Base-by-base conservation (phyloP, 2,329 filamentous ascomycete genomes). In the Fusarium ambrosium region DNA sequence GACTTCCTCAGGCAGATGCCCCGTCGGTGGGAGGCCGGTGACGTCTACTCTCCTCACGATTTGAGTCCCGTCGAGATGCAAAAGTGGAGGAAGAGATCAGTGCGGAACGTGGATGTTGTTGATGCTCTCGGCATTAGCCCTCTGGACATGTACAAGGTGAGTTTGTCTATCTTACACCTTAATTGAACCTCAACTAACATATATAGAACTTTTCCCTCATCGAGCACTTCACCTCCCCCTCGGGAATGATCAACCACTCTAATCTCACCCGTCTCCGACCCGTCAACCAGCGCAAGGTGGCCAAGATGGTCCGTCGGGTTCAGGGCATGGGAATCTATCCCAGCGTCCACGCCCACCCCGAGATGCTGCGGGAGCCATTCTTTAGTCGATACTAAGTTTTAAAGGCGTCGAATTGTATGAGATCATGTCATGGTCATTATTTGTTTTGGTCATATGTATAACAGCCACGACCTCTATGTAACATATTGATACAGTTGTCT, bases 291-390 rank as follows among this genome's bases (percentile, higher is more conserved):
- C 90, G 97, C 77, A 95, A 93, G 85, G 91, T 99, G 81, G 94
- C 96, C 72, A 98, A 97, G 87, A 96, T 97, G 63, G 93, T 99
- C 79, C 89, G 97, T 75, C 90, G 97, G 78, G 93, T 94, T 22
- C 92, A 98, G 79, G 97, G 95, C 1, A 89, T 98, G 80, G 97
- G 97, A 18, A 87, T 98, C 70, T 95, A 98, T 89, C 97, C 97
- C 27, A 97, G 92, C 82, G 93, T 97, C 65, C 94, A 99, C 86
- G 87, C 88, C 75, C 97, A 99, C 85, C 97, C 97, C 4, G 94
- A 97, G 83, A 87, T 97, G 67, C 82, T 98, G 75, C 86, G 87
- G 68, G 78, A 83, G 14, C 72, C 82, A 22, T 84, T 84, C 77
- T 84, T 79, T 69, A 69, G 61, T 39, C 64, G 67, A 58, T 62